A percentile compares a stretch with the other conserved stretches of the same genome.
These are phyloP conservation scores for Sclerospora graminicola DNA, from an alignment of 352 stramenopile species.

Conservation along the genomic window DNA sequence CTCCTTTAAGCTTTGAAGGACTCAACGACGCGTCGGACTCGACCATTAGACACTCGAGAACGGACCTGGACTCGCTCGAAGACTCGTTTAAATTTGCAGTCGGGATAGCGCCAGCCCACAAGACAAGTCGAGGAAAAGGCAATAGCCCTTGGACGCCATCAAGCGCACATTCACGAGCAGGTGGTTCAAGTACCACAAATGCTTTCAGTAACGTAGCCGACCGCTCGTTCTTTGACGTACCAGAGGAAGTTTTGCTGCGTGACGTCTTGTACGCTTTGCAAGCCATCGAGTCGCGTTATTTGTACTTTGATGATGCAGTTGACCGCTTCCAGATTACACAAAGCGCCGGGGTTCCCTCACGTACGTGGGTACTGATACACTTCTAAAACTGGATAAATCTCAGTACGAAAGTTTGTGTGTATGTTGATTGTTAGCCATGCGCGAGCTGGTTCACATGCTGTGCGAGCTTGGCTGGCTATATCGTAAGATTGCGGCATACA, in stretches of 20 bases:
- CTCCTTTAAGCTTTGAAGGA: conserved; percentile 7
- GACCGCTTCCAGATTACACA: conserved; percentile 78
- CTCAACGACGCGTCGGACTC: conserved; percentile 1
- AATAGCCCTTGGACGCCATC: conserved; percentile 11
- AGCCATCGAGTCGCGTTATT: conserved; percentile 87
- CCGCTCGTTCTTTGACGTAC: conserved; percentile 48
- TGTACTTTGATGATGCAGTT: conserved; percentile 69
- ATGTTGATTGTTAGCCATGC: conserved; percentile 42
- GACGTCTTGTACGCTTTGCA: conserved; percentile 89
- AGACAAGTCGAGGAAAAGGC: conserved; percentile 16
- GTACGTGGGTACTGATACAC: conserved; percentile 29
- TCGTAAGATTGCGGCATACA: conserved; percentile 68
- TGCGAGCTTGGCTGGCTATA: conserved; percentile 89
- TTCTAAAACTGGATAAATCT: not conserved
- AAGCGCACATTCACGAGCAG: conserved; percentile 1
- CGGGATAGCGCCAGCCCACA: conserved; percentile 38
- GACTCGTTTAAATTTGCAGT: conserved; percentile 75
- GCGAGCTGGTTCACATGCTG: conserved; percentile 70
- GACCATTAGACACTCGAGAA: conserved; percentile 8
- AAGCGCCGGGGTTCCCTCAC: conserved; percentile 62
- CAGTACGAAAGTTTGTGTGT: conserved; percentile 3
- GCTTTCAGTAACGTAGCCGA: conserved; percentile 1
- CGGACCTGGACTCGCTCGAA: conserved; percentile 48
- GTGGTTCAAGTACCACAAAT: not conserved
- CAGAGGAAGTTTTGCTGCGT: conserved; percentile 83